A percentile compares a stretch with the other conserved stretches of the same genome.
Conservation (phyloP, 192 early-diverging fungal genomes). For the Entrophospora sp. region DNA sequence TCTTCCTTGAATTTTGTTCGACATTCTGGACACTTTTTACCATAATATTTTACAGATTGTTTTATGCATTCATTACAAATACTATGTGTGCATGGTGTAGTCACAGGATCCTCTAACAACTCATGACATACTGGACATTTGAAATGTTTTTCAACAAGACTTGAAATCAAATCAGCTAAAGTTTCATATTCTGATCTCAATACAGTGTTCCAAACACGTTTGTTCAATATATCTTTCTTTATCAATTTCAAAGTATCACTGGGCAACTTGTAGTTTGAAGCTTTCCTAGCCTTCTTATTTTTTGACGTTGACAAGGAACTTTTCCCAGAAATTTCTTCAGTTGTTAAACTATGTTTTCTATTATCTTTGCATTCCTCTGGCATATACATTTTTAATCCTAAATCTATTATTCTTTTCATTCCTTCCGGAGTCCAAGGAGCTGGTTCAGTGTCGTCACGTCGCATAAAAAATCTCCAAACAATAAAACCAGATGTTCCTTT, state of each 20-base stretch:
- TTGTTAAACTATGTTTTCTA: too few species aligned
- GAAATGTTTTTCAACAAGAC: constrained; percentile 19
- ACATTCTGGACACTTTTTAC: constrained; percentile 22
- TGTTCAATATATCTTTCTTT: constrained; percentile 18
- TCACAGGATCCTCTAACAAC: constrained; percentile 23
- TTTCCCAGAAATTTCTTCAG: too few species aligned
- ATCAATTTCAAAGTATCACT: constrained; percentile 19
- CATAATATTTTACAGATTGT: constrained; percentile 10
- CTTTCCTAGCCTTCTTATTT: neutral
- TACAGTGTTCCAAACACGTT: constrained; percentile 26
- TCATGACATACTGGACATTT: constrained; percentile 28
- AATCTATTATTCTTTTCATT: constrained; percentile 25
- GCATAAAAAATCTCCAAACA: constrained; percentile 53
- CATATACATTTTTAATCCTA: constrained; percentile 37
- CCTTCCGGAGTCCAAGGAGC: constrained; percentile 56
- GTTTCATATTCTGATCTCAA: constrained; percentile 14
- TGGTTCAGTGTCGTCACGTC: constrained; percentile 51
- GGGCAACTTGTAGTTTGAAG: constrained; percentile 12
- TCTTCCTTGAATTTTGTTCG: too few species aligned
- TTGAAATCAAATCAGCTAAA: constrained; percentile 30
- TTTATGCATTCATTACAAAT: constrained; percentile 23
- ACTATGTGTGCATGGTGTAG: constrained; percentile 27
- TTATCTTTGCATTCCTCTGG: neutral
- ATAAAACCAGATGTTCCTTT: constrained; percentile 33
- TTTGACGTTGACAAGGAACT: too few species aligned